Base-by-base conservation (phyloP, 2,329 filamentous ascomycete species). In the Cordyceps fumosorosea region DNA sequence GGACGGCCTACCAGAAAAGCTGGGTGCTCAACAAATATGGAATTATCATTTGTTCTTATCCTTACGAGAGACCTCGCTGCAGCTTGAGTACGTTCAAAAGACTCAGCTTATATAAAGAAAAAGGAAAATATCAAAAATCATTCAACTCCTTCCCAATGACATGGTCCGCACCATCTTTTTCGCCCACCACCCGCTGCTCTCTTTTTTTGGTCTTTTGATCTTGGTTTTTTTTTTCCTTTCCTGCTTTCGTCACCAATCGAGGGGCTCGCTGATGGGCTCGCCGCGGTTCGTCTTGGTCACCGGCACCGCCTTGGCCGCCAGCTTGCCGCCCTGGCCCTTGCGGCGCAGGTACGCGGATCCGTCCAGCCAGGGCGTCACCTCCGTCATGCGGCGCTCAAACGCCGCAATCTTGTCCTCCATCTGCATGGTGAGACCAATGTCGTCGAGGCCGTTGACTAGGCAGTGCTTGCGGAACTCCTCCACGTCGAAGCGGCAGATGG, bases 381-480 rank as follows among this genome's bases (percentile, higher is more conserved):
- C 76, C 11, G 89, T 89, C 73, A 92, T 85, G 75, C 87, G 88
- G 69, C 80, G 79, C 84, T 98, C 93, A 70, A 95, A 96, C 64
- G 82, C 83, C 63, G 83, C 79, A 72, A 98, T 97, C 82, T 96
- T 92, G 65, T 92, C 89, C 66, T 95, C 92, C 77, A 90, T 84
- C 78, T 96, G 90, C 82, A 97, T 91, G 6, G 93, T 98, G 66
- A 98, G 78, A 42, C 93, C 93, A 70, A 98, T 98, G 69, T 98
- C 95, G 73, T 98, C 93, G 11, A 98, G 85, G 0, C 93, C 93
- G 72, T 98, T 96, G 70, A 96, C 76, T 56, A 98, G 79, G 76
- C 93, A 98, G 78, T 98, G 91, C 78, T 96, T 96, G 73, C 92
- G 82, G 81, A 98, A 98, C 77, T 89, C 86, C 73, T 98, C 93